Percentiles rank a stretch among this genome's conserved stretches.
Evolutionary conservation across 352 stramenopile genomes (phyloP).

Genomic region (Phytophthora fragariaefolia): DNA sequence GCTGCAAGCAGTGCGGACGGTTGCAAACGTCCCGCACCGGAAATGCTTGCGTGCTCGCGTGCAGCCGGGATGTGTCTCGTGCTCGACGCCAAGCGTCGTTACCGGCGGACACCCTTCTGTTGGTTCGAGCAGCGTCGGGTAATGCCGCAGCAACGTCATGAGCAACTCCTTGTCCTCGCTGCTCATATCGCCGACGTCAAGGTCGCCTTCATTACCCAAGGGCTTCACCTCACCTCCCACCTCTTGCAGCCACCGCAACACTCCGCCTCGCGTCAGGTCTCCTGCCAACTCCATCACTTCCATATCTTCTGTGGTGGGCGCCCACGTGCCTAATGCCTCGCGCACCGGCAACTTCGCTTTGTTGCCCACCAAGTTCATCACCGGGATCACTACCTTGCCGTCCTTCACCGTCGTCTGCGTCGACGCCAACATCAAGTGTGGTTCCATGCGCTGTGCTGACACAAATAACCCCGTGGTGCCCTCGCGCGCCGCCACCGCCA

Average conservation of each 20-base stretch:
- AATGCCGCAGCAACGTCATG: no score
- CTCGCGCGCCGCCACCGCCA: slow-evolving; percentile 3
- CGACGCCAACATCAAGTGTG: slow-evolving; percentile 3
- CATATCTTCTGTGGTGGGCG: background rate
- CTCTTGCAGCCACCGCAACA: background rate
- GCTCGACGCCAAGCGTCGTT: no score
- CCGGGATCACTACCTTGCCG: background rate
- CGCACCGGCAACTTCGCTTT: background rate
- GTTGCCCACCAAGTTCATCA: slow-evolving; percentile 1
- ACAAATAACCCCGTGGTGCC: slow-evolving; percentile 1
- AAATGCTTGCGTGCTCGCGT: no score
- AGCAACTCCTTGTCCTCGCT: slow-evolving; percentile 3
- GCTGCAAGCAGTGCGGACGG: no score
- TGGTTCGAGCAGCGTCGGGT: no score
- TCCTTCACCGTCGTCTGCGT: slow-evolving; percentile 1
- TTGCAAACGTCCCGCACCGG: no score
- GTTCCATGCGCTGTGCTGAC: background rate
- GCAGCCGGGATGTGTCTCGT: no score
- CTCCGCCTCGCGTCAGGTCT: background rate
- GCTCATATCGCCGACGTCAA: slow-evolving; percentile 6
- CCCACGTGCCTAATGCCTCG: slow-evolving; percentile 6
- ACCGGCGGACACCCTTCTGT: no score
- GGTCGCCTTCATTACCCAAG: slow-evolving; percentile 7
- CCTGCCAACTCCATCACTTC: background rate
- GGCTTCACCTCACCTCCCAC: background rate